These are phyloP conservation scores for Psilocybe subaeruginosa DNA, from an alignment of 768 basidiomycete genomes.

Conservation along the genomic window DNA sequence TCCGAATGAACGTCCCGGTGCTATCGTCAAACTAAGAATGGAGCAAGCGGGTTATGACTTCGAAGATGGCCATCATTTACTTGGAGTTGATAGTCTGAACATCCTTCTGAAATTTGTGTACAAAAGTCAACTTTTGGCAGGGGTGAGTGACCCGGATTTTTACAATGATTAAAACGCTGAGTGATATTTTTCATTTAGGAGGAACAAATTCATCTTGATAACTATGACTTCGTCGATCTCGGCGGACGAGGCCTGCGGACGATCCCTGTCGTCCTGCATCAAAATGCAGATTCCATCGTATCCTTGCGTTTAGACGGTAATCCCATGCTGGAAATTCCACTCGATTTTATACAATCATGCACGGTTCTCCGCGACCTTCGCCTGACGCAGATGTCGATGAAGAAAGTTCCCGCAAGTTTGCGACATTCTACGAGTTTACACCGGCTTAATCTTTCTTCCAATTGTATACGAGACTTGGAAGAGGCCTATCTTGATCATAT, in stretches of 20 bases:
- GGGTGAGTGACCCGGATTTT: conserved; percentile 43
- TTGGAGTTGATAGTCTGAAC: conserved; percentile 77
- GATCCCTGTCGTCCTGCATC: conserved; percentile 86
- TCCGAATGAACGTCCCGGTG: conserved; percentile 80
- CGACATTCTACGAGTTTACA: conserved; percentile 74
- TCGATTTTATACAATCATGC: conserved; percentile 94
- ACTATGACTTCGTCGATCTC: conserved; percentile 82
- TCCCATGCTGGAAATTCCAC: conserved; percentile 94
- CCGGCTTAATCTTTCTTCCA: conserved; percentile 87
- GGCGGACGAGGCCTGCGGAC: conserved; percentile 80
- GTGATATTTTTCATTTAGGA: conserved; percentile 46
- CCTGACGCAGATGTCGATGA: conserved; percentile 91
- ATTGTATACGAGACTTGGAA: conserved; percentile 87
- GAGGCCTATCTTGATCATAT: conserved; percentile 84
- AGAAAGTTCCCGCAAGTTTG: conserved; percentile 86
- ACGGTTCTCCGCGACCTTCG: conserved; percentile 81
- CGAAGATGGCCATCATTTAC: conserved; percentile 75
- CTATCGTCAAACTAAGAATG: conserved; percentile 80
- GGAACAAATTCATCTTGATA: conserved; percentile 71
- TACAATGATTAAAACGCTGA: not conserved
- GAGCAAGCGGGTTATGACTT: conserved; percentile 89
- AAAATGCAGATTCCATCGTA: conserved; percentile 81
- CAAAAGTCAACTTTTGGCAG: conserved; percentile 72
- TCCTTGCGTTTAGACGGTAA: conserved; percentile 90
- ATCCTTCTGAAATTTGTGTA: conserved; percentile 92